Evolutionary conservation across 140 eudicot species (phyloP), one percentile per base, ranked within the genome.

Genomic region (Stevia rebaudiana): DNA sequence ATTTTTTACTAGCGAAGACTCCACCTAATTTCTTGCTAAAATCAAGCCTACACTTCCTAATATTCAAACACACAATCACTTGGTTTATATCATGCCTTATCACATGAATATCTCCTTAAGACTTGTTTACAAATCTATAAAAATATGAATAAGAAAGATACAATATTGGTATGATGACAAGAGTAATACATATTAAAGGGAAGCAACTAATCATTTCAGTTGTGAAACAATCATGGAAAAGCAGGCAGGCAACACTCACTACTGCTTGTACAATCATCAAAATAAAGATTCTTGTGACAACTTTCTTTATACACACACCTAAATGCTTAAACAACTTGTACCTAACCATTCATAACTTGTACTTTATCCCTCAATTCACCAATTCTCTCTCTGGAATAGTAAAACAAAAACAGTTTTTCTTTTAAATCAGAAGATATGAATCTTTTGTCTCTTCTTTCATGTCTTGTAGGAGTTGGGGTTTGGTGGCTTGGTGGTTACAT

Each of bases 181-280:
- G 19, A 67, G 65, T 28, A 74, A 58, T 49, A 66, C 57, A 74
- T n/a, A n/a, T 31, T 67, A 74, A 75, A 67, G 74, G 65, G 70
- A 68, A 74, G 69, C 41, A 68, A 75, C 75, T 75, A 75, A 75
- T 75, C 49, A 75, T 74, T 74, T 74, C 79, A 68, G 75, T 74
- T 68, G 79, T 68, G 79, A 74, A 74, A 67, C 79, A 74, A 74
- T 74, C 79, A 74, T 74, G 79, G 75, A 74, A 74, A 74, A 74
- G 79, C 42, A 68, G 75, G 79, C 79, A 74, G 74, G 75, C 79
- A 74, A 74, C 79, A 74, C 65, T 74, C 65, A 74, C 75, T 68
- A 74, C 75, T 74, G 61, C 56, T 74, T 67, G 79, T 74, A 74
- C 79, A 74, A 74, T 74, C 79, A 56, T 74, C 63, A 68, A 59